These are phyloP conservation scores for Termitomyces sp. DNA, from an alignment of 768 basidiomycete species.

Conservation along the genomic window DNA sequence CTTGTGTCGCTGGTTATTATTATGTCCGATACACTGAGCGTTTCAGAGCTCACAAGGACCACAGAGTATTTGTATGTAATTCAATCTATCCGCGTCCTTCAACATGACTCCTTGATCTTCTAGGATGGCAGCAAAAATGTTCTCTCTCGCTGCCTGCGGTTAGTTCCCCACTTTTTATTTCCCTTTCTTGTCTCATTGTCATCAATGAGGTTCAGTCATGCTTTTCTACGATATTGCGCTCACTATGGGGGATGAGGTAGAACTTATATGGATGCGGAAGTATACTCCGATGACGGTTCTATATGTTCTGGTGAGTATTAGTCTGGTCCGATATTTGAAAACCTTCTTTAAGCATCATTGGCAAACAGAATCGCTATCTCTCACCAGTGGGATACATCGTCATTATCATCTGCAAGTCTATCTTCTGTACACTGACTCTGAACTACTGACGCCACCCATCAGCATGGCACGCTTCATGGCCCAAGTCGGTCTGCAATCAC, in stretches of 20 bases:
- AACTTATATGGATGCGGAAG: slow-evolving; percentile 31
- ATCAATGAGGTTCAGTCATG: slow-evolving; percentile 34
- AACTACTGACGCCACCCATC: neutral
- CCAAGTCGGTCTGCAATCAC: neutral
- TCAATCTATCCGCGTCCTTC: neutral
- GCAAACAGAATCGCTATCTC: slow-evolving; percentile 33
- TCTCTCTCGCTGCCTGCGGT: neutral
- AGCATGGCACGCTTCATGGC: neutral
- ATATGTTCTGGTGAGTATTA: slow-evolving; percentile 26
- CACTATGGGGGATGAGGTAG: slow-evolving; percentile 36
- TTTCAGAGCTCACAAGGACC: neutral
- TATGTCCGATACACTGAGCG: neutral
- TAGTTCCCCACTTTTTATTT: neutral
- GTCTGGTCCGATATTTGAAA: neutral
- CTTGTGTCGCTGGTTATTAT: no score
- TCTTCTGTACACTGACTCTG: neutral
- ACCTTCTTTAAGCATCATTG: neutral
- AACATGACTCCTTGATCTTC: neutral
- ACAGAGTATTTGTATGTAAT: neutral
- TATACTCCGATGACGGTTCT: slow-evolving; percentile 28
- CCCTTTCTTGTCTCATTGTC: neutral
- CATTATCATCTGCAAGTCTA: slow-evolving; percentile 31
- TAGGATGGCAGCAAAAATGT: neutral
- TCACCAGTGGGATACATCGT: slow-evolving; percentile 34
- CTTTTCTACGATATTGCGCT: slow-evolving; percentile 35